phyloP scores from a whole-genome alignment of 2,329 filamentous ascomycete species.

The Ophiobolus disseminans region DNA sequence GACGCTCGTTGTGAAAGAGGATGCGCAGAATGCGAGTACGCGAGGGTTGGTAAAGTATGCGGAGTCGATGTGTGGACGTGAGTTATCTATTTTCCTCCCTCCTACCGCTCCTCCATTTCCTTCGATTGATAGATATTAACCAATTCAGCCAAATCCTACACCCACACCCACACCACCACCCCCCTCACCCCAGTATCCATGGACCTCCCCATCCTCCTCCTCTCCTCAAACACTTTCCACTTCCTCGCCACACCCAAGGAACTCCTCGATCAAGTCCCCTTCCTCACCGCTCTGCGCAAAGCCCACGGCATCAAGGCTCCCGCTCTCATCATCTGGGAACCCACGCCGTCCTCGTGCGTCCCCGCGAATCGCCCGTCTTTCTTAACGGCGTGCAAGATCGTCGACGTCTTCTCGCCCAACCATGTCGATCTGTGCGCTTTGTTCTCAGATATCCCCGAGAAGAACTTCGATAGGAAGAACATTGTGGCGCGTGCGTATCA shows the following conservation, averaged over 20 bases:
- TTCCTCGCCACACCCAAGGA: conserved; percentile 27
- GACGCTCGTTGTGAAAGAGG: conserved; percentile 16
- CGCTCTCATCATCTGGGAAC: background rate
- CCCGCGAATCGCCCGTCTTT: conserved; percentile 2
- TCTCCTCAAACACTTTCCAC: conserved; percentile 23
- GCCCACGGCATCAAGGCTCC: background rate
- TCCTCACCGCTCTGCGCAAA: background rate
- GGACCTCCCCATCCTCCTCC: conserved; percentile 17
- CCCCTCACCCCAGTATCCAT: conserved; percentile 18
- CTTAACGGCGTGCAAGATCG: conserved; percentile 19
- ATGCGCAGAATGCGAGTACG: conserved; percentile 7
- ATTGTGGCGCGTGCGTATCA: background rate
- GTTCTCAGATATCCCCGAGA: conserved; percentile 11
- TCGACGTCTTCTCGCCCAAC: conserved; percentile 35
- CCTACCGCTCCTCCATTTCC: background rate
- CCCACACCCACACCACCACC: conserved; percentile 22
- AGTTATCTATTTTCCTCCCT: background rate
- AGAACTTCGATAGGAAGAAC: background rate
- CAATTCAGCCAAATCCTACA: conserved; percentile 19
- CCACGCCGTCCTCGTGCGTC: background rate
- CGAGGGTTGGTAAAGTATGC: conserved; percentile 26
- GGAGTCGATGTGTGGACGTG: conserved; percentile 8
- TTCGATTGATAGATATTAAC: background rate
- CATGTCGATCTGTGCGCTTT: conserved; percentile 27
- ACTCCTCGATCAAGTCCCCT: conserved; percentile 15